Conservation (phyloP, 257 asterid genomes). For the Solanum appendiculatum region DNA sequence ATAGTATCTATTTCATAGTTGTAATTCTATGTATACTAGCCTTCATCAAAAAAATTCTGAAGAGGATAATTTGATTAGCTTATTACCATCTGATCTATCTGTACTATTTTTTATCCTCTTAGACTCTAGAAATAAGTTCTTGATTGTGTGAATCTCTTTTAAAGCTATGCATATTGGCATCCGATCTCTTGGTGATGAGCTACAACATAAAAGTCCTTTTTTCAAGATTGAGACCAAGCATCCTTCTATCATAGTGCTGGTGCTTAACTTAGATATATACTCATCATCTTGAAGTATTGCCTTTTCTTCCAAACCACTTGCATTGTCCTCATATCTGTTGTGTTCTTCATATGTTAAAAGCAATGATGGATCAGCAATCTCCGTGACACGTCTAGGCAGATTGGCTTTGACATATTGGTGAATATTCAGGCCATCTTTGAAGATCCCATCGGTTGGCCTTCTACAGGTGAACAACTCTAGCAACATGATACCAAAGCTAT, state of each 20-base stretch:
- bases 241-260: not conserved
- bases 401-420: slow-evolving; percentile 24
- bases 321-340: not conserved
- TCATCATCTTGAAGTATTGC: not conserved
- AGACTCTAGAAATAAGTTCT: too few relatives aligned
- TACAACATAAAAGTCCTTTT: slow-evolving; percentile 13
- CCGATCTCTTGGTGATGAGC: not conserved
- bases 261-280: not conserved
- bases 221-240: not conserved
- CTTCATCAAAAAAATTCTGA: not conserved
- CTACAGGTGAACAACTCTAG: slow-evolving; percentile 36
- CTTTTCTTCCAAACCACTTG: not conserved
- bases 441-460: slow-evolving; percentile 25
- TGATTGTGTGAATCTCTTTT: not conserved
- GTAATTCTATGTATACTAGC: not conserved
- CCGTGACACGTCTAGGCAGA: slow-evolving; percentile 6
- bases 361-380: slow-evolving; percentile 13
- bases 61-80: not conserved
- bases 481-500: slow-evolving; percentile 43
- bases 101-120: not conserved
- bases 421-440: slow-evolving; percentile 22
- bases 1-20: too few relatives aligned
- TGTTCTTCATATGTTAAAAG: not conserved
- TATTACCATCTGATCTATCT: not conserved
- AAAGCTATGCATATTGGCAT: not conserved